Conservation (phyloP, 1,139 yeast species). For the Pneumocystis sp. region DNA sequence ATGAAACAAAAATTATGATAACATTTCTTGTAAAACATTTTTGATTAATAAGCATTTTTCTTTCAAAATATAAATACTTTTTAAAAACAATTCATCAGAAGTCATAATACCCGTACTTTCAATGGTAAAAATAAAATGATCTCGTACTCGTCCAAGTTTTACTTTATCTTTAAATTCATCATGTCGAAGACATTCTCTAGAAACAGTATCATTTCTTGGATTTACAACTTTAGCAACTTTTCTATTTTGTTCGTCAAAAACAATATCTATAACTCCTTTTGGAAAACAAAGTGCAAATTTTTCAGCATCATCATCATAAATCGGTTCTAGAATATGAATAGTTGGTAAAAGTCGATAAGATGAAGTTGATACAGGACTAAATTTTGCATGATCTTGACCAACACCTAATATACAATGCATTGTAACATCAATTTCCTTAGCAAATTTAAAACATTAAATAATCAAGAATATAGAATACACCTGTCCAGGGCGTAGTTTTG, state of each 20-base stretch:
- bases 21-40: not conserved
- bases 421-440: constrained; percentile 58
- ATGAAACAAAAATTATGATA: not conserved
- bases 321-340: constrained; percentile 57
- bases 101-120: constrained; percentile 95
- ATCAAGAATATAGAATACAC: not conserved
- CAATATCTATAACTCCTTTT: constrained; percentile 73
- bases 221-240: constrained; percentile 56
- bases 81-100: constrained; percentile 88
- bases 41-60: constrained; percentile 44
- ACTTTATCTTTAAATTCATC: constrained; percentile 81
- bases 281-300: constrained; percentile 85
- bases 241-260: constrained; percentile 31
- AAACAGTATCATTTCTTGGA: constrained; percentile 87
- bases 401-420: constrained; percentile 85
- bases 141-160: constrained; percentile 77
- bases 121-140: constrained; percentile 72
- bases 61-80: constrained; percentile 69
- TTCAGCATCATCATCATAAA: constrained; percentile 59
- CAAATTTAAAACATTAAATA: not conserved
- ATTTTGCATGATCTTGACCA: constrained; percentile 93
- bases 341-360: constrained; percentile 92
- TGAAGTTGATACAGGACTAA: constrained; percentile 93
- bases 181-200: constrained; percentile 89
- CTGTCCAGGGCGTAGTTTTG: constrained; percentile 92